phyloP scores from a whole-genome alignment of 768 basidiomycete species.

The Serendipita sp. region DNA sequence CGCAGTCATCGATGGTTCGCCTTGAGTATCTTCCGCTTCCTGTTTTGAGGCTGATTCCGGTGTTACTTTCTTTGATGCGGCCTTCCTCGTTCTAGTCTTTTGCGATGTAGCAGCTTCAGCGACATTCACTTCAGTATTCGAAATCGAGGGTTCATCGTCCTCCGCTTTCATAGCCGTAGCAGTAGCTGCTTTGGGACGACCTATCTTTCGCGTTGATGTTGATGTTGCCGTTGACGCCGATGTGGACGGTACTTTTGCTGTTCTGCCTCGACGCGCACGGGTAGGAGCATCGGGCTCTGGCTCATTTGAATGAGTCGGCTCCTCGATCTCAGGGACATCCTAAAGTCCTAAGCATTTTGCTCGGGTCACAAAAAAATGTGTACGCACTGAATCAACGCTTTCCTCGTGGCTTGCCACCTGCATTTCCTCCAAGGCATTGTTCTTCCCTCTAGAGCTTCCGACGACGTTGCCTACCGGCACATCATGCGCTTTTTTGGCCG shows the following conservation, averaged over 20 bases:
- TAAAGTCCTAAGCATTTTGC: not conserved
- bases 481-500: not conserved
- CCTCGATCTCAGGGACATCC: not conserved
- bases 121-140: not conserved
- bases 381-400: too few species aligned
- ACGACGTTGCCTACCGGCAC: not conserved
- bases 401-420: too few species aligned
- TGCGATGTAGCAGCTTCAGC: not conserved
- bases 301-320: not conserved
- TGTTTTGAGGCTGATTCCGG: not conserved
- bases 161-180: not conserved
- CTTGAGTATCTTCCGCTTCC: not conserved
- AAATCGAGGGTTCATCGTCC: too few species aligned
- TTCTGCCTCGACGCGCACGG: not conserved
- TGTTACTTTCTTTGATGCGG: not conserved
- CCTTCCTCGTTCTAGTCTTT: not conserved
- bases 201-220: not conserved
- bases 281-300: not conserved
- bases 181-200: not conserved
- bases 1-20: not conserved
- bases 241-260: not conserved
- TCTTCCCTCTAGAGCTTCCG: not conserved
- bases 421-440: too few species aligned
- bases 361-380: too few species aligned
- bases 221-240: not conserved